phyloP scores from a whole-genome alignment of 495 filamentous ascomycete genomes.

The Hypoxylon intermedium region DNA sequence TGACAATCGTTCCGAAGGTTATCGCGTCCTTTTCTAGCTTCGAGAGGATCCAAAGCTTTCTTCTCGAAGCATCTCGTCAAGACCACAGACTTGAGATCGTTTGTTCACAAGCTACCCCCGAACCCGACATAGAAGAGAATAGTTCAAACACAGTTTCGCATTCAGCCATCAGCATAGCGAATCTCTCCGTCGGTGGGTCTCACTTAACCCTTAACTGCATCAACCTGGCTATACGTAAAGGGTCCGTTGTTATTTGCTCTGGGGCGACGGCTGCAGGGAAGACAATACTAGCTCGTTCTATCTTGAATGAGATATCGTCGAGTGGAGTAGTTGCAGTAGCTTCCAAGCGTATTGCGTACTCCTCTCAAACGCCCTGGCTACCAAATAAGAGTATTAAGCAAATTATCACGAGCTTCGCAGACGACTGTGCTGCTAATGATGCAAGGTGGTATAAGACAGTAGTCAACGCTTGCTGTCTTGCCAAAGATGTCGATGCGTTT shows the following conservation, averaged over 20 bases:
- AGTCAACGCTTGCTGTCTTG: constrained; percentile 63
- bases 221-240: constrained; percentile 22
- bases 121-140: neutral
- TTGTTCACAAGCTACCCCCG: neutral
- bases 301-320: constrained; percentile 48
- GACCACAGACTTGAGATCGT: constrained; percentile 2
- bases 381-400: constrained; percentile 49
- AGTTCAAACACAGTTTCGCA: neutral
- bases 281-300: constrained; percentile 44
- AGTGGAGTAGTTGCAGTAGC: constrained; percentile 24
- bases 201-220: constrained; percentile 27
- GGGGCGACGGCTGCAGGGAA: constrained; percentile 54
- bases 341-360: constrained; percentile 36
- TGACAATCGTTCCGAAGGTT: constrained; percentile 48
- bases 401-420: constrained; percentile 42
- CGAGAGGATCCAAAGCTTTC: constrained; percentile 46
- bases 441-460: constrained; percentile 63
- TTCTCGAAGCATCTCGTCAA: constrained; percentile 25
- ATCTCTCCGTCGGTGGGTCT: constrained; percentile 11
- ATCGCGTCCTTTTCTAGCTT: constrained; percentile 44
- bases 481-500: constrained; percentile 63
- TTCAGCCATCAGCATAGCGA: constrained; percentile 2
- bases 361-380: constrained; percentile 47
- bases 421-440: constrained; percentile 43
- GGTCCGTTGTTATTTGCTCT: constrained; percentile 31